Conservation (phyloP, 169 alveolate genomes). For the Babesia bigemina region DNA sequence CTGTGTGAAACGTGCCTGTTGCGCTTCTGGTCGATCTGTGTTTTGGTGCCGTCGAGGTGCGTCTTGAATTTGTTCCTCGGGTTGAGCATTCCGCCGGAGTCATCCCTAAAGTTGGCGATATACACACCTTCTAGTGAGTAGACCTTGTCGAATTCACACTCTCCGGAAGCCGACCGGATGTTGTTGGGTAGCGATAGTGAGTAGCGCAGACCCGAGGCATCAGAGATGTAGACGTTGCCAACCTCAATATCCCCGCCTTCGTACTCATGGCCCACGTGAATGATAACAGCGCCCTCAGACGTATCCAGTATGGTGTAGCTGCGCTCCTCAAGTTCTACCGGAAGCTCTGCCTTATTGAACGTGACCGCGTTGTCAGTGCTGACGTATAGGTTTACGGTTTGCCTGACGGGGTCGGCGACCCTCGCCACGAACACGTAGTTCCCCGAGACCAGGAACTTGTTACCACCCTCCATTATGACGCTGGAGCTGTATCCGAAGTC, state of each 20-base stretch:
- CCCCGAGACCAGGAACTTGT: slow-evolving; percentile 90
- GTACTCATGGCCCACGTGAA: slow-evolving; percentile 93
- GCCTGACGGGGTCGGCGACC: slow-evolving; percentile 78
- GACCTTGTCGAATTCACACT: slow-evolving; percentile 94
- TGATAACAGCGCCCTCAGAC: slow-evolving; percentile 94
- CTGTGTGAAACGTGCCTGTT: slow-evolving; percentile 64
- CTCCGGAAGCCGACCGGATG: slow-evolving; percentile 89
- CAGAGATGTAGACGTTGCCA: slow-evolving; percentile 95
- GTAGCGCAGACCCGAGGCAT: slow-evolving; percentile 92
- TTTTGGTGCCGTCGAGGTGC: slow-evolving; percentile 57
- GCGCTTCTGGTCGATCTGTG: slow-evolving; percentile 68
- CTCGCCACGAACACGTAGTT: slow-evolving; percentile 93
- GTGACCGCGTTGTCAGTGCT: slow-evolving; percentile 86
- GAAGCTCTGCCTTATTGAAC: slow-evolving; percentile 87
- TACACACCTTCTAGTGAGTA: slow-evolving; percentile 94
- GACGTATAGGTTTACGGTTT: slow-evolving; percentile 91
- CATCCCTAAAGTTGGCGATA: slow-evolving; percentile 92
- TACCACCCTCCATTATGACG: slow-evolving; percentile 88
- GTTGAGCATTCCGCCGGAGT: slow-evolving; percentile 69
- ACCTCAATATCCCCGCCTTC: slow-evolving; percentile 79
- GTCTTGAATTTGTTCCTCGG: slow-evolving; percentile 46
- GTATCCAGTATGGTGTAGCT: slow-evolving; percentile 95
- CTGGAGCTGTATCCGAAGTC: slow-evolving; percentile 85
- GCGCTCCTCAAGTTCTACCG: slow-evolving; percentile 90
- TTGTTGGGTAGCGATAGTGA: slow-evolving; percentile 90